phyloP scores from a whole-genome alignment of 441 rosid species.

The Sinapis alba region DNA sequence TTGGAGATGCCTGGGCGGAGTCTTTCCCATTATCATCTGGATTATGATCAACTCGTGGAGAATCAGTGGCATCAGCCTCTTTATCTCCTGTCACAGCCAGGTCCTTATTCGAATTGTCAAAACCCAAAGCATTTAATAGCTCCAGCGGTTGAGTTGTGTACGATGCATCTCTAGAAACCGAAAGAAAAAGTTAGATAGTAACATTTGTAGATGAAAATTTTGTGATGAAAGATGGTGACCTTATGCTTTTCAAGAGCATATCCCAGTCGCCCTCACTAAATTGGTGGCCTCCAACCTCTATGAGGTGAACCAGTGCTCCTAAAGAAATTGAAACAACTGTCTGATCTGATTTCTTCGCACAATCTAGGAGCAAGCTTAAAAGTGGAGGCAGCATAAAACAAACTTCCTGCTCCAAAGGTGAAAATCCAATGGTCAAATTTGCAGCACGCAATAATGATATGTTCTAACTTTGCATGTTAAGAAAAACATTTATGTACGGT shows the following conservation, averaged over 20 bases:
- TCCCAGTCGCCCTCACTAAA: conserved; percentile 98
- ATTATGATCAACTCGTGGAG: conserved; percentile 45
- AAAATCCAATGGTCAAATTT: conserved; percentile 28
- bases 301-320: conserved; percentile 98
- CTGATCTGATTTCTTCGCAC: conserved; percentile 98
- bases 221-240: conserved; percentile 50
- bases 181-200: conserved; percentile 27
- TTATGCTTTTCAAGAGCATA: conserved; percentile 95
- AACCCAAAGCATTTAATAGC: conserved; percentile 83
- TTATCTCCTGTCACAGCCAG: conserved; percentile 44
- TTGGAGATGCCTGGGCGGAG: conserved; percentile 49
- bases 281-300: conserved; percentile 99
- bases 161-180: conserved; percentile 83
- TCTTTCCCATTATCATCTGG: conserved; percentile 51
- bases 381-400: conserved; percentile 99
- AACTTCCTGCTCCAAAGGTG: conserved; percentile 75
- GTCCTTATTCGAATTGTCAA: conserved; percentile 56
- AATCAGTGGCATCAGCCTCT: conserved; percentile 42
- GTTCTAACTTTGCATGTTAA: conserved; percentile 9
- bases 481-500: background rate
- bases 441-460: conserved; percentile 16
- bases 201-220: conserved; percentile 10
- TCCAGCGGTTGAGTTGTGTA: conserved; percentile 99
- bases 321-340: conserved; percentile 95
- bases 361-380: conserved; percentile 91